A percentile compares a stretch with the other conserved stretches of the same genome.
Conservation (phyloP, 2,329 filamentous ascomycete genomes). For the Aspergillus proliferans region DNA sequence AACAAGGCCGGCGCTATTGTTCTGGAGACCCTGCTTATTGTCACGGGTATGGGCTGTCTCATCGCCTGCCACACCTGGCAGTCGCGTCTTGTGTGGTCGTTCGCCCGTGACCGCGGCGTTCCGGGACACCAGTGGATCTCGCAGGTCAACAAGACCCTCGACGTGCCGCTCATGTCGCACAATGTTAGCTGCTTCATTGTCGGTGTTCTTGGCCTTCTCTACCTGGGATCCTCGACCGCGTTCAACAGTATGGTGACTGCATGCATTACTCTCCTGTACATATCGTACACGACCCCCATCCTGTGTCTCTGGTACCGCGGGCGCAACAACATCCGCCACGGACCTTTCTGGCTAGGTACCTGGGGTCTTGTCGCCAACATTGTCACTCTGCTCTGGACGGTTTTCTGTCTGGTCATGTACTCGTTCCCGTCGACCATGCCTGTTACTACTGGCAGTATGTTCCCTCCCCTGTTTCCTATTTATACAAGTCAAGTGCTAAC, state of each 20-base stretch:
- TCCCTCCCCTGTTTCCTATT: neutral
- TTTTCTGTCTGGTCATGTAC: conserved; percentile 34
- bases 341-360: conserved; percentile 45
- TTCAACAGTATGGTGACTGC: conserved; percentile 42
- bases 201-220: conserved; percentile 42
- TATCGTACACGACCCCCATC: conserved; percentile 44
- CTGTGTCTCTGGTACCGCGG: conserved; percentile 41
- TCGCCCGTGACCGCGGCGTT: conserved; percentile 46
- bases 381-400: conserved; percentile 41
- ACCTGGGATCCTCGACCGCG: conserved; percentile 38
- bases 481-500: neutral
- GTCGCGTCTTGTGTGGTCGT: conserved; percentile 47
- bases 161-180: conserved; percentile 45
- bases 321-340: conserved; percentile 39
- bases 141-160: conserved; percentile 34
- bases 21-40: conserved; percentile 42
- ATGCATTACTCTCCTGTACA: conserved; percentile 44
- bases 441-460: conserved; percentile 30
- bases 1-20: conserved; percentile 42
- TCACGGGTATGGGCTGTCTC: conserved; percentile 43
- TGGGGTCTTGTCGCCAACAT: conserved; percentile 40
- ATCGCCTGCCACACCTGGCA: conserved; percentile 48
- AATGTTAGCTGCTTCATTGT: conserved; percentile 42
- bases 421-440: conserved; percentile 35
- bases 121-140: conserved; percentile 39